A percentile compares a stretch with the other conserved stretches of the same genome.
Evolutionary conservation across 169 alveolate genomes (phyloP).

Genomic region (Plasmodium gallinaceum): DNA sequence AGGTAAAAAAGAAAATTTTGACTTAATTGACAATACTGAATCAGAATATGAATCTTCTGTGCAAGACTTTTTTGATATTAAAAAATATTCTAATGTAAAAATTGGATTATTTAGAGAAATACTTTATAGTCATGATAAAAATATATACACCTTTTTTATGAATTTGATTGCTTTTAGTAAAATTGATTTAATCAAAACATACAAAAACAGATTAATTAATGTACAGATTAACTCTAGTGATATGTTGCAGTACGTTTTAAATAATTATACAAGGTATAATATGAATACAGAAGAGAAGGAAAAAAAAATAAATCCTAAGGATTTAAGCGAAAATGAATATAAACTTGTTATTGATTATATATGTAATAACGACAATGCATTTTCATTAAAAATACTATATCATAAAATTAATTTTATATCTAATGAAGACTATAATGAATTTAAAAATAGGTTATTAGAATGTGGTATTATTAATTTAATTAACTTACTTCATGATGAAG

Average conservation of each 20-base stretch:
- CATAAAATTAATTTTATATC: constrained; percentile 57
- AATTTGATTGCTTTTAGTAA: constrained; percentile 56
- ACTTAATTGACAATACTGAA: background rate
- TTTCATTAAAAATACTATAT: constrained; percentile 42
- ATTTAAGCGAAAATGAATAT: constrained; percentile 23
- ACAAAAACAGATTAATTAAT: constrained; percentile 41
- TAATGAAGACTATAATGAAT: constrained; percentile 35
- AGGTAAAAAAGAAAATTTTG: constrained; percentile 1
- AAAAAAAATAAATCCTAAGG: background rate
- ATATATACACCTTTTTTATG: constrained; percentile 41
- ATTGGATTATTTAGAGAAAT: constrained; percentile 37
- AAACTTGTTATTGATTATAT: constrained; percentile 58
- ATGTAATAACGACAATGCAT: constrained; percentile 37
- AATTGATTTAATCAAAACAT: constrained; percentile 24
- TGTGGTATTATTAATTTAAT: constrained; percentile 68
- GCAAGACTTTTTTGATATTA: constrained; percentile 68
- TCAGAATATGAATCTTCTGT: constrained; percentile 30
- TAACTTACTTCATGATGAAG: constrained; percentile 70
- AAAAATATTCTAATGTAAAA: constrained; percentile 62
- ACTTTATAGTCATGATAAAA: constrained; percentile 34
- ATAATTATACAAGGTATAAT: constrained; percentile 10
- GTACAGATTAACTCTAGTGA: constrained; percentile 22
- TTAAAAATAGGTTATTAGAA: constrained; percentile 59
- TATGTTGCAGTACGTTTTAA: constrained; percentile 46
- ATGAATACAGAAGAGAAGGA: background rate